phyloP scores from a whole-genome alignment of 805 yeast species.

The Starmerella asiatica region DNA sequence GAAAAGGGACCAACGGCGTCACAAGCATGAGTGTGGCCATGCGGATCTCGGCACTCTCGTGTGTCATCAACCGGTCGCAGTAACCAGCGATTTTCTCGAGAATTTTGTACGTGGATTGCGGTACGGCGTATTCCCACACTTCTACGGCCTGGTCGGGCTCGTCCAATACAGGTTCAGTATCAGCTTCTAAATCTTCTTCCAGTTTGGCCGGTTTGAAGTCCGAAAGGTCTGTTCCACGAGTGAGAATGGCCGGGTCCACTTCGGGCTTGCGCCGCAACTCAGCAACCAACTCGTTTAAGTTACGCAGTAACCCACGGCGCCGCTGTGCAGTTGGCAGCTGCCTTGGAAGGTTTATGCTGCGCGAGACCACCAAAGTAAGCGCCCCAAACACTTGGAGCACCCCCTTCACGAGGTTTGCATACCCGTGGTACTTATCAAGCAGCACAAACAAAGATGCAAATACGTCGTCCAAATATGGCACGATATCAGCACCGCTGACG shows the following conservation, averaged over 20 bases:
- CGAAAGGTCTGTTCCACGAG: slow-evolving; percentile 17
- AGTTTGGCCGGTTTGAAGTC: slow-evolving; percentile 19
- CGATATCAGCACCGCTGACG: slow-evolving; percentile 53
- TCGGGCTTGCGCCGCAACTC: slow-evolving; percentile 21
- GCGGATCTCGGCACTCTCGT: slow-evolving; percentile 45
- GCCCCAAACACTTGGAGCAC: slow-evolving; percentile 50
- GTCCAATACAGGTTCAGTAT: slow-evolving; percentile 21
- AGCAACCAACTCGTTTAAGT: slow-evolving; percentile 17
- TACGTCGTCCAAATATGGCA: slow-evolving; percentile 58
- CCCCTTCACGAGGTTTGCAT: slow-evolving; percentile 54
- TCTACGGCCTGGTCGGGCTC: slow-evolving; percentile 26
- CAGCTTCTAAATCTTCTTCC: slow-evolving; percentile 25
- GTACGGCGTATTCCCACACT: slow-evolving; percentile 58
- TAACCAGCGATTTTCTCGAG: slow-evolving; percentile 51
- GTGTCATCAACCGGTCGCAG: slow-evolving; percentile 57
- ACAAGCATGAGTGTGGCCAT: slow-evolving; percentile 43
- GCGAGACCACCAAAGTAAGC: slow-evolving; percentile 2
- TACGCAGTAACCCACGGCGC: neutral
- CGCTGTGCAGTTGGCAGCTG: neutral
- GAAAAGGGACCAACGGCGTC: slow-evolving; percentile 34
- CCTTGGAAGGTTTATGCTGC: slow-evolving; percentile 1
- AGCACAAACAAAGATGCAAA: slow-evolving; percentile 60
- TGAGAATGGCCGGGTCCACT: slow-evolving; percentile 23
- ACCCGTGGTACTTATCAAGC: slow-evolving; percentile 76
- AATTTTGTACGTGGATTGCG: slow-evolving; percentile 44